These are phyloP conservation scores for Spongispora temasekensis DNA, from an alignment of 1,284 basidiomycete genomes.

Conservation along the genomic window DNA sequence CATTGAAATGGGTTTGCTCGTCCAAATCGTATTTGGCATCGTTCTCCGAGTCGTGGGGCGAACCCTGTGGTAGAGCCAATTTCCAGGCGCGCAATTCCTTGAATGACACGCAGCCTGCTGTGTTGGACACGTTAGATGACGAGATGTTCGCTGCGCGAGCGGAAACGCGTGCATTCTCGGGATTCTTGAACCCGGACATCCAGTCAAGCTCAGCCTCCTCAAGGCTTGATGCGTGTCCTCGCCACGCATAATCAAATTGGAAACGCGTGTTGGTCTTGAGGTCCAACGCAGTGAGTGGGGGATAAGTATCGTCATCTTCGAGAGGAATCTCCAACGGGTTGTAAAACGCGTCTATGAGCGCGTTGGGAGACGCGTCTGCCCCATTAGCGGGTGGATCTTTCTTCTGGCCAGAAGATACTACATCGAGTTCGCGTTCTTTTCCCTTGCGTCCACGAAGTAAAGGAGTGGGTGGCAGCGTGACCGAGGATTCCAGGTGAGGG, in stretches of 20 bases:
- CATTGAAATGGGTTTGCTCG: neutral
- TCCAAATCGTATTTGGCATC: neutral
- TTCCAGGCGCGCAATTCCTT: constrained; percentile 19
- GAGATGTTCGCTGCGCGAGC: neutral
- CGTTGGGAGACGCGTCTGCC: neutral
- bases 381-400: neutral
- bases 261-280: constrained; percentile 28
- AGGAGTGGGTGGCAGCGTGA: neutral
- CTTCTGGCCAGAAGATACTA: constrained; percentile 1
- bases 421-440: constrained; percentile 23
- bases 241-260: constrained; percentile 23
- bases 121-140: constrained; percentile 11
- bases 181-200: neutral
- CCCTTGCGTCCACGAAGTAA: constrained; percentile 12
- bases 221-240: constrained; percentile 17
- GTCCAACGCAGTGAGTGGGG: constrained; percentile 16
- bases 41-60: neutral
- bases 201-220: constrained; percentile 10
- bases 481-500: neutral
- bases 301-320: constrained; percentile 16
- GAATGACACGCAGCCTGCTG: constrained; percentile 12
- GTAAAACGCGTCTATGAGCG: constrained; percentile 14
- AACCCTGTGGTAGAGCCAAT: constrained; percentile 8
- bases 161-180: constrained; percentile 10
- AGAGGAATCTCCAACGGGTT: constrained; percentile 17